Base-by-base conservation (phyloP, 768 basidiomycete species). In the Phlebiopsis flavidoalba region DNA sequence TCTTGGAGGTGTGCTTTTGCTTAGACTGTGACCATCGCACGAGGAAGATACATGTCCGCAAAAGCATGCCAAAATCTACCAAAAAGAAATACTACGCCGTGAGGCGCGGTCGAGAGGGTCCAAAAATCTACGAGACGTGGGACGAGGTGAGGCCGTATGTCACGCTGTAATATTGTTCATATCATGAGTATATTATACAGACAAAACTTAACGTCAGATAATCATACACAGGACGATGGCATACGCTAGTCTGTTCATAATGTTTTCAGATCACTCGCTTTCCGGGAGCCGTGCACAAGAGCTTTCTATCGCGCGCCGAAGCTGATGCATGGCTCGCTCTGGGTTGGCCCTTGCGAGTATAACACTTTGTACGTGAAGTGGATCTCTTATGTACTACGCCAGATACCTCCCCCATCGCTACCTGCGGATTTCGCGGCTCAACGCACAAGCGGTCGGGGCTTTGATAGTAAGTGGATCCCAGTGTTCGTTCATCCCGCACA, bases 41-140 rank as follows among this genome's bases (percentile, higher is more conserved):
- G 26, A 31, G 26, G 26, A 31, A 31, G 26, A 31, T 17, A 43
- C 40, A 43, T 43, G 40, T 12, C 40, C 40, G 10, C 40, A 43
- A 43, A 17, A 43, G 40, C 40, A 88, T 64, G 66, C 58, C 61
- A 4, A 62, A 59, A n/a, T 75, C 77, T 71, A 65, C 70, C 22
- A 75, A 72, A 53, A 62, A 66, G 43, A 87, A 85, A 63, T 86
- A 73, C 63, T 89, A 88, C 58, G 88, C 87, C 3, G 86, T 88
- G 0, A 73, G 75, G 45, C 71, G 77, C 40, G 88, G 87, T 1
- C 74, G 84, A 31, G 74, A 80, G 60, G 87, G 84, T 3, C 80
- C 83, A 0, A 78, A 74, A 40, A 79, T 89, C 14, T 88, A 85
- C 50, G 65, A 70, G 0, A 78, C 74, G 14, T 89, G 87, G 87